Percentiles rank a stretch among this genome's conserved stretches.
phyloP scores from a whole-genome alignment of 768 basidiomycete species.

The Tricholoma sp. region DNA sequence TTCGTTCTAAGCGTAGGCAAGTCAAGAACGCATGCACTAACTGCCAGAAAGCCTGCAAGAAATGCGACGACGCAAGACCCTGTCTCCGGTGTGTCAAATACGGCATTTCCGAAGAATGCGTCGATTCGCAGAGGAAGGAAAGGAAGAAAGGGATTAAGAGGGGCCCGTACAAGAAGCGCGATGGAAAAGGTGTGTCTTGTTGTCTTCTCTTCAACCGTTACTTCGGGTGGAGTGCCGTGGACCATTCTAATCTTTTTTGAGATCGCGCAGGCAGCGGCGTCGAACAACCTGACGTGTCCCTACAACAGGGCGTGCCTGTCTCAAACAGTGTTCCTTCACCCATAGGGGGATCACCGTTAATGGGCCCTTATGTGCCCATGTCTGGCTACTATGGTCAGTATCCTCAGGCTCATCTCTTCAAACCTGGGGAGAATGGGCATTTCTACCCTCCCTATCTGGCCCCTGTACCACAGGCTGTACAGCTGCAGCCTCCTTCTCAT shows the following conservation, averaged over 20 bases:
- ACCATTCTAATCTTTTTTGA: slow-evolving; percentile 42
- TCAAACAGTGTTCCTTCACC: slow-evolving; percentile 36
- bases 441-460: slow-evolving; percentile 34
- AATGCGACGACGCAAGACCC: slow-evolving; percentile 87
- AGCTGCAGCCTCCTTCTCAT: slow-evolving; percentile 8
- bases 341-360: slow-evolving; percentile 38
- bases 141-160: slow-evolving; percentile 84
- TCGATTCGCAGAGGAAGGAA: slow-evolving; percentile 90
- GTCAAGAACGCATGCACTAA: slow-evolving; percentile 92
- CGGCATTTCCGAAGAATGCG: slow-evolving; percentile 79
- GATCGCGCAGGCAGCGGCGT: slow-evolving; percentile 55
- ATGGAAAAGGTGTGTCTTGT: slow-evolving; percentile 70
- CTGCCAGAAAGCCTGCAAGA: slow-evolving; percentile 89
- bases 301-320: slow-evolving; percentile 37
- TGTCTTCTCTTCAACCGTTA: slow-evolving; percentile 12
- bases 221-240: slow-evolving; percentile 20
- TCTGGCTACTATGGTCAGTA: slow-evolving; percentile 55
- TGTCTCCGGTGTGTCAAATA: slow-evolving; percentile 93
- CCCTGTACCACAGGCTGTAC: slow-evolving; percentile 14
- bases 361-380: slow-evolving; percentile 51
- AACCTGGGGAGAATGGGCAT: slow-evolving; percentile 47
- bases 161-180: slow-evolving; percentile 93
- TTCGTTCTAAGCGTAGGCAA: slow-evolving; percentile 75
- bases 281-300: slow-evolving; percentile 35
- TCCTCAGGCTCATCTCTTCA: slow-evolving; percentile 39